These are phyloP conservation scores for Aspergillus baeticus DNA, from an alignment of 495 filamentous ascomycete genomes.

Conservation along the genomic window DNA sequence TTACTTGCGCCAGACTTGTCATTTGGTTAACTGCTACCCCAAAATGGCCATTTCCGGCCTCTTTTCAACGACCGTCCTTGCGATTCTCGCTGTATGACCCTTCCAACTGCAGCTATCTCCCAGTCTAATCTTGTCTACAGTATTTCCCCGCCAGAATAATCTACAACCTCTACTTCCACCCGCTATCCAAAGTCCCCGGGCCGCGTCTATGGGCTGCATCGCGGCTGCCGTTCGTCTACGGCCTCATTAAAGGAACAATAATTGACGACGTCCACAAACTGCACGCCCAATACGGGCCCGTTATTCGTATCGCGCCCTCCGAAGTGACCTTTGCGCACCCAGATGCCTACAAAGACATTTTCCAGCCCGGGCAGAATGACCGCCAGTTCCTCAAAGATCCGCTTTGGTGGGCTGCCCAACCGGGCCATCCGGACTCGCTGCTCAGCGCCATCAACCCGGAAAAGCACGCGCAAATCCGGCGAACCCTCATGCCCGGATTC, in stretches of 20 bases:
- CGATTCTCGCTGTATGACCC: no score
- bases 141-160: no score
- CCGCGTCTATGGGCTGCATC: background rate
- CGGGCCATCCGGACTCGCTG: background rate
- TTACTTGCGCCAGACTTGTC: no score
- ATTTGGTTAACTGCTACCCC: no score
- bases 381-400: background rate
- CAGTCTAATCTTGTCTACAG: no score
- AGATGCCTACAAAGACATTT: background rate
- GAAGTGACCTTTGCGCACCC: background rate
- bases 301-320: background rate
- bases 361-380: background rate
- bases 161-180: slow-evolving; percentile 1
- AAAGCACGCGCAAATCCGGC: slow-evolving; percentile 20
- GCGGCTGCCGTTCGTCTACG: background rate
- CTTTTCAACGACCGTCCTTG: no score
- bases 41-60: no score
- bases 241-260: background rate
- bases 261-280: background rate
- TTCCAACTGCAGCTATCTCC: no score
- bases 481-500: slow-evolving; percentile 48
- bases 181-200: background rate
- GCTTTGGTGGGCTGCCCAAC: background rate
- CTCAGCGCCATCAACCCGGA: background rate
- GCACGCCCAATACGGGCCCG: background rate